Conservation (phyloP, 176 grass and related monocot species). For the Cenchrus fungigraminus region DNA sequence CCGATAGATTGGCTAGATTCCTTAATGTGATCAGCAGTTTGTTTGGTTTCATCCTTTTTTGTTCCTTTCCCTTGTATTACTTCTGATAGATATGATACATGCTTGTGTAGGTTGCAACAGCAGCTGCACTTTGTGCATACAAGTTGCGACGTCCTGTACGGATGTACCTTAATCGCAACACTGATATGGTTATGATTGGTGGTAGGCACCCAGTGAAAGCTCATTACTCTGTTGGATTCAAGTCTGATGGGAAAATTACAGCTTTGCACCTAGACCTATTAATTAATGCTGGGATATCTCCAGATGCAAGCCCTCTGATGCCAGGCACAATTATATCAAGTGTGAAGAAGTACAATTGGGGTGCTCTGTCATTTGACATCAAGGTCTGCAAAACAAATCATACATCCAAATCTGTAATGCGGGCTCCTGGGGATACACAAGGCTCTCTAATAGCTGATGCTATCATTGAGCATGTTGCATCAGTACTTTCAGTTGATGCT, state of each 20-base stretch:
- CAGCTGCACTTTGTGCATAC: constrained; percentile 70
- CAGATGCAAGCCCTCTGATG: constrained; percentile 61
- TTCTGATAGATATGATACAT: constrained; percentile 18
- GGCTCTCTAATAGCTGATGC: constrained; percentile 85
- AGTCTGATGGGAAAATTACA: constrained; percentile 75
- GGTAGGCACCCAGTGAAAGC: constrained; percentile 77
- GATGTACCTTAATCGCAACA: constrained; percentile 78
- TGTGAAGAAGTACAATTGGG: constrained; percentile 84
- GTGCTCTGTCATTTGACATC: constrained; percentile 68
- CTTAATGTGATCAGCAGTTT: no score
- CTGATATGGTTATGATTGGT: constrained; percentile 78
- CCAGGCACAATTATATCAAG: constrained; percentile 39
- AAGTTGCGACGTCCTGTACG: constrained; percentile 65
- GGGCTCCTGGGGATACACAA: constrained; percentile 75
- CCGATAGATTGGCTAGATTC: no score
- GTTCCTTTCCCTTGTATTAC: no score
- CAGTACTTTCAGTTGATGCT: constrained; percentile 52
- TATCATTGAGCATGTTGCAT: constrained; percentile 77
- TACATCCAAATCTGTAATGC: constrained; percentile 73
- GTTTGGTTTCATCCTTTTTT: no score
- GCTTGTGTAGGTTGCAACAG: constrained; percentile 61
- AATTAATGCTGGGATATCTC: constrained; percentile 71
- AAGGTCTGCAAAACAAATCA: constrained; percentile 81
- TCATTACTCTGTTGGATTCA: constrained; percentile 78
- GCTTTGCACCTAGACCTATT: constrained; percentile 66